Evolutionary conservation across 2,329 filamentous ascomycete species (phyloP).

Genomic region (Colletotrichum melonis): DNA sequence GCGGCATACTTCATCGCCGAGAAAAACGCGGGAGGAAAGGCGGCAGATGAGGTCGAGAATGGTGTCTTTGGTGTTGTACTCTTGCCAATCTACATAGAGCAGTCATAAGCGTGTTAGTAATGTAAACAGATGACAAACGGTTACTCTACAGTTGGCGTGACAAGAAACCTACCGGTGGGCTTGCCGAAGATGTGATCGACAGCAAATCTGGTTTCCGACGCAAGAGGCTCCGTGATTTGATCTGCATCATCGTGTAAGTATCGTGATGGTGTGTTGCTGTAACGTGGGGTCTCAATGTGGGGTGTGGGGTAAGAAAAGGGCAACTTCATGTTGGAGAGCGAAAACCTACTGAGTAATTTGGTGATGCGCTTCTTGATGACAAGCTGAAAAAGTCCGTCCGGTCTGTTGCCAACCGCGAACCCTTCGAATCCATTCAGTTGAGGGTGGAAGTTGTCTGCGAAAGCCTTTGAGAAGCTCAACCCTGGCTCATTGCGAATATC

Average conservation of each 20-base stretch:
- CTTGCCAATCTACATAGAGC: slow-evolving; percentile 23
- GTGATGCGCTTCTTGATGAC: slow-evolving; percentile 38
- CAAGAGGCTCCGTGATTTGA: slow-evolving; percentile 30
- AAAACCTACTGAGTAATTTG: slow-evolving; percentile 34
- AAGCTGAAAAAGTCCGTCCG: slow-evolving; percentile 23
- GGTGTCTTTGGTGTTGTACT: slow-evolving; percentile 12
- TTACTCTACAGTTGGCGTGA: not conserved
- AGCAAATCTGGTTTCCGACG: slow-evolving; percentile 19
- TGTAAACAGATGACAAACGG: too few relatives aligned
- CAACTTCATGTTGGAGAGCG: not conserved
- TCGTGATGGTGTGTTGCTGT: not conserved
- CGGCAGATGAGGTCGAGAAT: slow-evolving; percentile 54
- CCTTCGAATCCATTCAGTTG: slow-evolving; percentile 36
- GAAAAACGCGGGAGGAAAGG: slow-evolving; percentile 60
- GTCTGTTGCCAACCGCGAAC: not conserved
- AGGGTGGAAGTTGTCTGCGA: slow-evolving; percentile 27
- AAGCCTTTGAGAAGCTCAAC: slow-evolving; percentile 34
- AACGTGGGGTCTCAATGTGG: not conserved
- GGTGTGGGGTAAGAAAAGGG: slow-evolving; percentile 2
- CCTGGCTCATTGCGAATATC: slow-evolving; percentile 39
- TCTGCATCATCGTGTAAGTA: not conserved
- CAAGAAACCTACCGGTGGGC: not conserved
- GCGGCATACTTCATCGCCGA: slow-evolving; percentile 57
- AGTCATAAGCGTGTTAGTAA: not conserved
- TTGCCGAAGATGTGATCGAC: slow-evolving; percentile 16